phyloP scores from a whole-genome alignment of 352 stramenopile genomes.

The Globisporangium cederbergense region DNA sequence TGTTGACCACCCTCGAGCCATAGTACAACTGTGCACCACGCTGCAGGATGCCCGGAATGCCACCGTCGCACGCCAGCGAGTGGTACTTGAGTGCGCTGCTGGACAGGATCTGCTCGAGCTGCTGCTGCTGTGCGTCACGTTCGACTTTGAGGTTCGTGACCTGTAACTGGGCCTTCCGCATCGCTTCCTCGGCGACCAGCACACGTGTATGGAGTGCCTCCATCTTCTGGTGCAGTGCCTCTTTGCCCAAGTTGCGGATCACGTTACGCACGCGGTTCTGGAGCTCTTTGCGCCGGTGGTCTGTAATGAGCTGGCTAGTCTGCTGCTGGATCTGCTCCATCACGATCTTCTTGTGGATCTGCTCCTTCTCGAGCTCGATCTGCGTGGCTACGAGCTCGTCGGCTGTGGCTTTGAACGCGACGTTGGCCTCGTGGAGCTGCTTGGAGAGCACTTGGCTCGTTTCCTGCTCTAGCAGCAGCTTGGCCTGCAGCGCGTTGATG shows the following conservation, averaged over 20 bases:
- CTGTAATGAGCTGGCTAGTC: constrained; percentile 41
- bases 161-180: constrained; percentile 50
- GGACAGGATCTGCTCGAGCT: constrained; percentile 48
- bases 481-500: constrained; percentile 42
- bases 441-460: constrained; percentile 41
- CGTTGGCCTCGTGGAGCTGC: constrained; percentile 48
- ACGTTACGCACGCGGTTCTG: constrained; percentile 52
- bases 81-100: constrained; percentile 58
- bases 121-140: constrained; percentile 30
- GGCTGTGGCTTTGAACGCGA: constrained; percentile 33
- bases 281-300: constrained; percentile 50
- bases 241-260: constrained; percentile 55
- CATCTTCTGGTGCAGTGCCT: constrained; percentile 65
- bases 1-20: constrained; percentile 32
- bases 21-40: constrained; percentile 40
- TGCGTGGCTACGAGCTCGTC: constrained; percentile 54
- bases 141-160: constrained; percentile 30
- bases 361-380: constrained; percentile 43
- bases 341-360: constrained; percentile 34
- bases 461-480: constrained; percentile 48
- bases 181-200: constrained; percentile 49
- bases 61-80: constrained; percentile 34
- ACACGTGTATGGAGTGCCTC: constrained; percentile 44
- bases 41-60: constrained; percentile 51
- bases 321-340: constrained; percentile 44